Base-by-base conservation (phyloP, 1,139 yeast species). In the Meyerozyma sp. region DNA sequence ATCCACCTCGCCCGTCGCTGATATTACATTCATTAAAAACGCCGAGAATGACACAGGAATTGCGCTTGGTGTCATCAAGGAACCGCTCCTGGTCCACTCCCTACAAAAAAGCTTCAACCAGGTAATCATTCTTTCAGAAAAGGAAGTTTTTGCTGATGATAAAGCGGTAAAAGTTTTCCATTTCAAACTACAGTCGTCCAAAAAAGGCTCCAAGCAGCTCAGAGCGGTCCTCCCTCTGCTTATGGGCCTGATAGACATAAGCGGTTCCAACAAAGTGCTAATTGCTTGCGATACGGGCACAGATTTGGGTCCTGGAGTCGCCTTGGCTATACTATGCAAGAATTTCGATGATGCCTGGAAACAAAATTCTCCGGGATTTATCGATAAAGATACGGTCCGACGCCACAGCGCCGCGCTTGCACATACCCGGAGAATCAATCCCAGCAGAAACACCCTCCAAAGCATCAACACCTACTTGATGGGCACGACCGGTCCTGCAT, bases 371-470 rank as follows among this genome's bases (percentile, higher is more conserved):
- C 47, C 49, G 3, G 56, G 54, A 26, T 54, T 64, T 41, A 62
- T 71, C 10, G 62, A 71, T 35, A 85, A 85, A 56, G 79, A 72
- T 21, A 53, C 68, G 4, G 75, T 89, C 8, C 76, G 81, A 45
- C 74, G 73, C 49, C 82, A 84, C 46, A 62, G 87, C 39, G 77
- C 81, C 2, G 60, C 62, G 43, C 55, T 88, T 5, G 68, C 74
- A 21, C 63, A 69, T 4, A 53, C 63, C 3, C 61, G 72, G 20
- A 75, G 73, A 39, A 78, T 78, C 8, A 86, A 87, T 48, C 95
- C 96, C 0, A 82, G 91, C 47, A 66, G 96, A 43, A 81, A 86
- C 25, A 84, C 94, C 0, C 63, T 88, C 36, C 93, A 85, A 51
- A 76, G 84, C 45, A 73, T 82, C 4, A 82, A 82, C 50, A 61